phyloP scores from a whole-genome alignment of 805 yeast genomes.

The Candida argentea region DNA sequence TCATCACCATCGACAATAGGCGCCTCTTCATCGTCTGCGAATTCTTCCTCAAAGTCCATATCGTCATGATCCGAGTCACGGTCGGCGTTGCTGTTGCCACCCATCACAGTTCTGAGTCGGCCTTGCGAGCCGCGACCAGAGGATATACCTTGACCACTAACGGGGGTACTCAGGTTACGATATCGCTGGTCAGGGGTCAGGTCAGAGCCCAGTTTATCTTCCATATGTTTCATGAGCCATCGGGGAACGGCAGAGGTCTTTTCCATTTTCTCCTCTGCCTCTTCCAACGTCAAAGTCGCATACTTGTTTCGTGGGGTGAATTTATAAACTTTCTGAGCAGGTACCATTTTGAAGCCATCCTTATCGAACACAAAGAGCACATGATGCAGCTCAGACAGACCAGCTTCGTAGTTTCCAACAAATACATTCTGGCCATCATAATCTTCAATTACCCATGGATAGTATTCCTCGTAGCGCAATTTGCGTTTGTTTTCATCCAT shows the following conservation, averaged over 20 bases:
- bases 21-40: constrained; percentile 98
- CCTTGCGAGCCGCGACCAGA: constrained; percentile 4
- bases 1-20: constrained; percentile 95
- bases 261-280: constrained; percentile 92
- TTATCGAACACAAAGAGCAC: constrained; percentile 78
- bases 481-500: constrained; percentile 77
- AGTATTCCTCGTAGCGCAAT: constrained; percentile 88
- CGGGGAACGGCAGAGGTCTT: constrained; percentile 70
- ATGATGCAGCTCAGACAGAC: constrained; percentile 66
- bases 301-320: constrained; percentile 91
- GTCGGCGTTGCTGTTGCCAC: constrained; percentile 33
- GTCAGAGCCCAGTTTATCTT: constrained; percentile 42
- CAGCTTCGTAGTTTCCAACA: constrained; percentile 95
- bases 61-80: constrained; percentile 81
- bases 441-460: constrained; percentile 98
- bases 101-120: constrained; percentile 33
- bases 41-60: constrained; percentile 90
- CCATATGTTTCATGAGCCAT: constrained; percentile 92
- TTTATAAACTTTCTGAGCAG: constrained; percentile 88
- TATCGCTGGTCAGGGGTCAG: constrained; percentile 40
- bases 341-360: constrained; percentile 86
- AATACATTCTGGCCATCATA: constrained; percentile 89
- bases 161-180: constrained; percentile 15
- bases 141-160: constrained; percentile 3
- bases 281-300: constrained; percentile 89